Base-by-base conservation (phyloP, 176 grass and related monocot genomes). In the Carex littledalei region DNA sequence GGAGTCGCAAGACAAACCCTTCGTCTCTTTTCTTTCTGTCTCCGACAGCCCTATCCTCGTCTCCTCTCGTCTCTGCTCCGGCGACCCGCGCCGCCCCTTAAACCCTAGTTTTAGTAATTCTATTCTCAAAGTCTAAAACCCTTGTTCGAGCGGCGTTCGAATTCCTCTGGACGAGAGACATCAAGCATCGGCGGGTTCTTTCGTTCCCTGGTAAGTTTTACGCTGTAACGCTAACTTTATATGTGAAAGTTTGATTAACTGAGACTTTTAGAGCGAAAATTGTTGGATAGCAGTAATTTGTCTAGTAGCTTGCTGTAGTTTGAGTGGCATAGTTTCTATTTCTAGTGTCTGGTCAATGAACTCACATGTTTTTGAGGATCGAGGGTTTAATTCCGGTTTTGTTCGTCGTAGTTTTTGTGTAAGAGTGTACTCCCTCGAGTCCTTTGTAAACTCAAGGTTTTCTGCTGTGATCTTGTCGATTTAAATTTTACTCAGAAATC, bases 181-280 rank as follows among this genome's bases (percentile, higher is more conserved):
- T 6, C 29, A 57, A 17, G 50, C 24, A 18, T 18, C 74, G 31
- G 24, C 52, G 74, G 5, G 6, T 57, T 78, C 26, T 2, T 78
- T 78, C 41, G 22, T 78, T 55, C 15, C 52, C 74, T 57, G 31
- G 74, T 78, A 78, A 78, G 74, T 56, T 78, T 78, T 56, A 17
- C 50, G 74, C 50, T 57, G 2, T 78, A 15, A 15, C 13, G 22
- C 11, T 78, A 17, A 15, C 15, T 52, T 57, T 78, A 35, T 78
- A 7, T 57, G 24, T 32, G 24, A 52, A 74, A 10, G 24, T 74
- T 50, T 74, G 43, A 74, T 74, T 15, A 74, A 74, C 18, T 52
- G 70, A 14, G n/a, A 21, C 12, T 13, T 74, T 74, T 10, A 52
- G 43, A 50, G 41, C 2, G 43, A 14, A 50, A 74, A 21, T 47